phyloP scores from a whole-genome alignment of 306 rosid genomes.

The Rosa persica region DNA sequence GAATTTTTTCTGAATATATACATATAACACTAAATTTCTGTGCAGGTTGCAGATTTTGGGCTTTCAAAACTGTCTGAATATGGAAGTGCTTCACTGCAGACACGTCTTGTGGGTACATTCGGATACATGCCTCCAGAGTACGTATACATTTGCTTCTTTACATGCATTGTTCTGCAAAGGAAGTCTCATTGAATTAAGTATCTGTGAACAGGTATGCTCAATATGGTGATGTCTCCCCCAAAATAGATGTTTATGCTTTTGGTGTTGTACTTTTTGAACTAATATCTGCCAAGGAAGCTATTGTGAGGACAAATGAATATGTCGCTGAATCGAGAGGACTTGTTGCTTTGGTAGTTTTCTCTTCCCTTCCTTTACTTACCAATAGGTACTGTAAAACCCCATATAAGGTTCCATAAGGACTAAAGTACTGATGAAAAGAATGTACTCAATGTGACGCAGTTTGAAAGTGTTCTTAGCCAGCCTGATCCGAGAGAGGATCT shows the following conservation, averaged over 20 bases:
- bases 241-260: slow-evolving; percentile 71
- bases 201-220: slow-evolving; percentile 57
- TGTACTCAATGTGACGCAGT: slow-evolving; percentile 44
- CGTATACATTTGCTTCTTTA: slow-evolving; percentile 20
- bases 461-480: slow-evolving; percentile 50
- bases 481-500: slow-evolving; percentile 54
- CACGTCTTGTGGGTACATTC: slow-evolving; percentile 78
- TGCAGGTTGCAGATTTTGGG: slow-evolving; percentile 84
- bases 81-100: slow-evolving; percentile 52
- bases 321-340: slow-evolving; percentile 56
- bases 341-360: slow-evolving; percentile 57
- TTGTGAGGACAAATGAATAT: slow-evolving; percentile 52
- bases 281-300: slow-evolving; percentile 58
- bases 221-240: slow-evolving; percentile 63
- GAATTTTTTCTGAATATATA: neutral
- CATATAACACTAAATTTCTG: neutral
- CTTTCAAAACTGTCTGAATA: slow-evolving; percentile 57
- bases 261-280: slow-evolving; percentile 75
- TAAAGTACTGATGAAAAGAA: neutral
- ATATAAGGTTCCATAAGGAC: neutral
- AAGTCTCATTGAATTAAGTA: slow-evolving; percentile 16
- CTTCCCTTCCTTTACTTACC: neutral
- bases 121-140: slow-evolving; percentile 87
- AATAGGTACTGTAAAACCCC: neutral
- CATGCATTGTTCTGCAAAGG: neutral